phyloP scores from a whole-genome alignment of 2,329 filamentous ascomycete species.

The Aspergillus versicolor region DNA sequence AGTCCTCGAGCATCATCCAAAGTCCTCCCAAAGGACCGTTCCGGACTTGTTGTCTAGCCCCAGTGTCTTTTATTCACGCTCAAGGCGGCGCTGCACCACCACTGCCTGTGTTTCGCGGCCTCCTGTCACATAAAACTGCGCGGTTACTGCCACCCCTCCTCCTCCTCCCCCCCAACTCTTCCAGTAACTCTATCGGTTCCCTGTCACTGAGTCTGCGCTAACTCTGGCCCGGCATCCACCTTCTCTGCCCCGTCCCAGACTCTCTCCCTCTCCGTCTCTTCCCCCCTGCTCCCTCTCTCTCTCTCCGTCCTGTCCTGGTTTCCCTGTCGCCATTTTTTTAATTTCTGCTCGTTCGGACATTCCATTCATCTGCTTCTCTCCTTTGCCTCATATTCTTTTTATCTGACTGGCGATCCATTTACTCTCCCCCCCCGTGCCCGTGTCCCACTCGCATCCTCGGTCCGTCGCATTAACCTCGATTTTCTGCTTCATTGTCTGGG shows the following conservation, averaged over 20 bases:
- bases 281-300: slow-evolving; percentile 21
- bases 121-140: not conserved
- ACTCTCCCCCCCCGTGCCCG: slow-evolving; percentile 13
- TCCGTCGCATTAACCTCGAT: slow-evolving; percentile 18
- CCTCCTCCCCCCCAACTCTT: slow-evolving; percentile 15
- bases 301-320: slow-evolving; percentile 8
- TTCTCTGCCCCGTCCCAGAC: slow-evolving; percentile 8
- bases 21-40: slow-evolving; percentile 13
- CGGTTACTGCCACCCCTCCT: not conserved
- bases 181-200: slow-evolving; percentile 14
- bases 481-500: slow-evolving; percentile 9
- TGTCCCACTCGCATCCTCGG: slow-evolving; percentile 19
- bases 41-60: slow-evolving; percentile 8
- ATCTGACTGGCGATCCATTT: slow-evolving; percentile 11
- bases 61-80: not conserved
- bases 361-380: slow-evolving; percentile 12
- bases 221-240: slow-evolving; percentile 15
- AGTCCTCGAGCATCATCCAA: not conserved
- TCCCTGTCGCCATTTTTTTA: slow-evolving; percentile 8
- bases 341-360: slow-evolving; percentile 10
- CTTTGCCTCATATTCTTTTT: slow-evolving; percentile 10
- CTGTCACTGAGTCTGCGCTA: slow-evolving; percentile 10
- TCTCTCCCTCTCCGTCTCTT: slow-evolving; percentile 8
- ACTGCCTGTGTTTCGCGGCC: no score
- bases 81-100: no score